Base-by-base conservation (phyloP, 805 yeast genomes). In the Candida koratica region DNA sequence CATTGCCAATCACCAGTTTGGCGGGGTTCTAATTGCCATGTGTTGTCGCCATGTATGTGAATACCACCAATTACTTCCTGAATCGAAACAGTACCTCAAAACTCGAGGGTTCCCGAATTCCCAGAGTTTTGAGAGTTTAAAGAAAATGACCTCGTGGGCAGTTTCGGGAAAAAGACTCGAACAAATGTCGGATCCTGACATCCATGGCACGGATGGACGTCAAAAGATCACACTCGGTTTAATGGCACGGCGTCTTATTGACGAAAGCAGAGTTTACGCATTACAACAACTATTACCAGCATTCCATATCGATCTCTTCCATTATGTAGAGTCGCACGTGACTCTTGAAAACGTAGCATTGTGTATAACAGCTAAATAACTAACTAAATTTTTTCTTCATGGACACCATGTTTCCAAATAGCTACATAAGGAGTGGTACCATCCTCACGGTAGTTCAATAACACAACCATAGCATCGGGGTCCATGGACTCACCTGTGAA, bases 401-500 rank as follows among this genome's bases (percentile, higher is more conserved):
- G 73, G 54, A 85, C 81, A 79, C 98, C 98, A 73, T 93, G 98
- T 77, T 90, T 93, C 98, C 98, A 93, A 83, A 89, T 81, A 51
- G 89, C 87, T 61, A 90, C 93, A 75, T 65, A 93, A 64, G 98
- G 98, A 55, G 98, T 93, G 58, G 81, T 75, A 77, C 98, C 98
- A 67, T 93, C 97, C 77, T 93, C 98, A 75, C 98, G 94, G 88
- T 90, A 93, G 94, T 93, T 93, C 72, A 93, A 84, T 69, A 93
- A 80, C 55, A 88, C 87, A 63, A 93, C 73, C 98, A 93, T 93
- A 55, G 83, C 98, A 72, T 93, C 98, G 69, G 98, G 98, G 81
- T 93, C 97, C 98, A 93, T 93, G 64, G 96, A 84, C 77, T 90
- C 97, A 78, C 98, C 97, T 55, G 96, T 90, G 89, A 72, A 93